Percentiles rank a stretch among this genome's conserved stretches.
Conservation (phyloP, 225 moss, liverwort and hornwort genomes). For the Asterella californica region DNA sequence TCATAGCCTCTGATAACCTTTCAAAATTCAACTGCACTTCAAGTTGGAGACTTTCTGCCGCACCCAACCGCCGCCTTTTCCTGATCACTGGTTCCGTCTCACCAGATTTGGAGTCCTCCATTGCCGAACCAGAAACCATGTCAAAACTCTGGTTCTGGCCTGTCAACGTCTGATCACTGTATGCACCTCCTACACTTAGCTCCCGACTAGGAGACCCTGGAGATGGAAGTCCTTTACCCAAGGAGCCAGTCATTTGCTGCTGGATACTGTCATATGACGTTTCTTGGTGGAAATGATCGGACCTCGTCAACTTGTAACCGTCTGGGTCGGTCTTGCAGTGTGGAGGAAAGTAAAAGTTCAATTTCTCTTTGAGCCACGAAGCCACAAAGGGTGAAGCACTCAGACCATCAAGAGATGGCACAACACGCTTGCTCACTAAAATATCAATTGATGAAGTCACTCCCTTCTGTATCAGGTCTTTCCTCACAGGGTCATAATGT, state of each 20-base stretch:
- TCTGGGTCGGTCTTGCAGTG: slow-evolving; percentile 80
- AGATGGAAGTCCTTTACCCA: slow-evolving; percentile 23
- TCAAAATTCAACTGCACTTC: slow-evolving; percentile 73
- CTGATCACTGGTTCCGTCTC: slow-evolving; percentile 50
- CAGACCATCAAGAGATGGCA: slow-evolving; percentile 83
- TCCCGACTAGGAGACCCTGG: slow-evolving; percentile 25
- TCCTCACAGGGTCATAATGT: slow-evolving; percentile 84
- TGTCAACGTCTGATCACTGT: slow-evolving; percentile 4
- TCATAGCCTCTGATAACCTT: slow-evolving; percentile 62
- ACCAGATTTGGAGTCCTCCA: slow-evolving; percentile 58
- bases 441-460: slow-evolving; percentile 91
- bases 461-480: slow-evolving; percentile 83
- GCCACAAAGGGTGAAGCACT: slow-evolving; percentile 64
- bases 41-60: slow-evolving; percentile 48
- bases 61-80: slow-evolving; percentile 70
- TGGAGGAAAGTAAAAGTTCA: slow-evolving; percentile 61
- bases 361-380: slow-evolving; percentile 71
- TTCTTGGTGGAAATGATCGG: slow-evolving; percentile 61
- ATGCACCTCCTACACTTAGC: slow-evolving; percentile 18
- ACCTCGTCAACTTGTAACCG: slow-evolving; percentile 54
- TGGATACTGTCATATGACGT: slow-evolving; percentile 35
- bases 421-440: slow-evolving; percentile 91
- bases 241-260: slow-evolving; percentile 31
- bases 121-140: slow-evolving; percentile 14
- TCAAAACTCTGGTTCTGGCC: slow-evolving; percentile 32